These are phyloP conservation scores for Fusarium sp. DNA, from an alignment of 2,329 filamentous ascomycete genomes.

Conservation along the genomic window DNA sequence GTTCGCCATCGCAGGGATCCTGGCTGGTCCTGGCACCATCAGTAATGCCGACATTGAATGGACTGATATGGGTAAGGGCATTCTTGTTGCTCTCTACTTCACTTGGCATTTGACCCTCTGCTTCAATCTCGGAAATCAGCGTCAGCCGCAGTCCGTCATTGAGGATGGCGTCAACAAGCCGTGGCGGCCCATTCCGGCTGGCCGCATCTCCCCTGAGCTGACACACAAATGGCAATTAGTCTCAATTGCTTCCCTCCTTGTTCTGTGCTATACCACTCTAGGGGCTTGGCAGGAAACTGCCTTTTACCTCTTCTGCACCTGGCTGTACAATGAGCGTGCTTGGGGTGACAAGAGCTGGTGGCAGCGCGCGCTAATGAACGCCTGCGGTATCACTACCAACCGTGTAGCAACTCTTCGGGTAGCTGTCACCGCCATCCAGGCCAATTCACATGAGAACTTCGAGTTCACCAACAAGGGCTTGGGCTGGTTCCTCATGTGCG, in stretches of 20 bases:
- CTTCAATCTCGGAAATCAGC: constrained; percentile 56
- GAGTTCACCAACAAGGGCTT: constrained; percentile 31
- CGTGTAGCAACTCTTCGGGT: constrained; percentile 34
- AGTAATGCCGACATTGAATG: constrained; percentile 22
- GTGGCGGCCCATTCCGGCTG: constrained; percentile 48
- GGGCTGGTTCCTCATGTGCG: constrained; percentile 35
- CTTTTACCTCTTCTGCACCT: constrained; percentile 50
- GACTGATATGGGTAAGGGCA: constrained; percentile 29
- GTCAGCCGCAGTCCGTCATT: constrained; percentile 45
- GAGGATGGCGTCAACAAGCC: constrained; percentile 58
- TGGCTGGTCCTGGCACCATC: constrained; percentile 28
- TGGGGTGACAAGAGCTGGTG: constrained; percentile 48
- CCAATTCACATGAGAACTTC: not conserved
- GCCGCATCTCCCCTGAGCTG: constrained; percentile 44
- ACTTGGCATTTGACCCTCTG: constrained; percentile 42
- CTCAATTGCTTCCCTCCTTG: constrained; percentile 39
- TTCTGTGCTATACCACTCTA: constrained; percentile 31
- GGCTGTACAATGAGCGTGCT: constrained; percentile 57
- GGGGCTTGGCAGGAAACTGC: constrained; percentile 44
- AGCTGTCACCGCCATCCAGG: constrained; percentile 16
- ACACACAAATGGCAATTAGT: constrained; percentile 41
- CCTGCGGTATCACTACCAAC: constrained; percentile 38
- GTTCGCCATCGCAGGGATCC: constrained; percentile 32
- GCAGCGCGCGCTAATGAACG: constrained; percentile 39
- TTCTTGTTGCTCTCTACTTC: constrained; percentile 37